phyloP scores from a whole-genome alignment of 1,284 basidiomycete genomes.

The Golubevia pallescens region DNA sequence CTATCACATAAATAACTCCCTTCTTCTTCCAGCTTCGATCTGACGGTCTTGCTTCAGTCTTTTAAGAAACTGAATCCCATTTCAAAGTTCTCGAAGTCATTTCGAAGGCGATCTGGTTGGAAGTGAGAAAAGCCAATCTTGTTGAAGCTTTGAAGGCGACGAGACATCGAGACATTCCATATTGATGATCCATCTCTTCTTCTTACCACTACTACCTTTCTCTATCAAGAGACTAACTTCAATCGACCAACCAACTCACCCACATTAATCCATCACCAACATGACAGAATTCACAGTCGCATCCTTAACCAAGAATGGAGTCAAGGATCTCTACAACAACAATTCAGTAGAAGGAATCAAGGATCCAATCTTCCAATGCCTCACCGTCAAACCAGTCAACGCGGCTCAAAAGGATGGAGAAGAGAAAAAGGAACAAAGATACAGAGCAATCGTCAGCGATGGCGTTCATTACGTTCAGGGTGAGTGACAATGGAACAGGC shows the following conservation, averaged over 20 bases:
- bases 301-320: neutral
- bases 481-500: conserved; percentile 9
- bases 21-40: too few relatives aligned
- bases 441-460: conserved; percentile 60
- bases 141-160: too few relatives aligned
- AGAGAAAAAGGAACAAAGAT: conserved; percentile 14
- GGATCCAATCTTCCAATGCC: neutral
- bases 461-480: conserved; percentile 54
- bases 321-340: neutral
- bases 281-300: neutral
- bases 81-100: too few relatives aligned
- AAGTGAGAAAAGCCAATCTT: too few relatives aligned
- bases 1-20: too few relatives aligned
- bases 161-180: too few relatives aligned
- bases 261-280: neutral
- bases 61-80: too few relatives aligned
- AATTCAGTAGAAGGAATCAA: neutral
- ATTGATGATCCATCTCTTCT: too few relatives aligned
- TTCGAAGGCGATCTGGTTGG: too few relatives aligned
- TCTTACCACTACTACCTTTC: neutral
- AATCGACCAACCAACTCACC: neutral
- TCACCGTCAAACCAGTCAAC: neutral
- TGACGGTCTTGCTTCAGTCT: too few relatives aligned
- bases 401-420: neutral
- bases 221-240: neutral